Evolutionary conservation across 352 stramenopile genomes (phyloP), one percentile per base, ranked within the genome.

Genomic region (Pythium scleroteichum): DNA sequence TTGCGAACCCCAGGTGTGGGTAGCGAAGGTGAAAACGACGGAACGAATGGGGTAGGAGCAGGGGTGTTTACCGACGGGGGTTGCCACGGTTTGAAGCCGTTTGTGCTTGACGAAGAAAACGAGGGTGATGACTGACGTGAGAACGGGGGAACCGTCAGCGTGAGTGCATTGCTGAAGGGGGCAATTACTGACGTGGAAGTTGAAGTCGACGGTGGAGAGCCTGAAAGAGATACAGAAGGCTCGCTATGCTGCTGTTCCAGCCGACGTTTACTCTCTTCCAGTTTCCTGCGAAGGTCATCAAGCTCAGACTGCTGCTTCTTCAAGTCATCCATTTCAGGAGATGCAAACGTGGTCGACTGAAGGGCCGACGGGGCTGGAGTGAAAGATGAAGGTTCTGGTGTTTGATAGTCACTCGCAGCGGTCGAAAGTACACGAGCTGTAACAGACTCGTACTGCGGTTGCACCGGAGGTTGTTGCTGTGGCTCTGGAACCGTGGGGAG

Each of bases 301-400:
- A 92, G 63, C 20, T 89, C 83, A 7, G 74, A 81, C 53, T 92
- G 83, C 20, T 92, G 73, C 45, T 90, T 87, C 63, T 87, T 85
- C 40, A 92, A 24, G 6, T 60, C 69, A 23, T 87, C 77, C 64
- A 85, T 79, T 29, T 89, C 79, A 0, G 52, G 71, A 33, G 80
- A 80, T 14, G 77, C 41, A 10, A 61, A 64, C 6, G 47, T 19
- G 23, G 66, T 29, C 1, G 64, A 59, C 1, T 57, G 39, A 8
- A 50, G 52, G 19, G n/a, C 44, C 4, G 53, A 64, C 22, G 26
- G 27, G 5, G 38, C 45, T 2, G 63, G 54, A 1, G 20, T 42
- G 6, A 55, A 51, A 23, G 59, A 59, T 3, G 51, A 27, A 19
- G 35, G 33, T 5, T 66, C 40, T 33, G 20, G 32, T 22, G 20